phyloP scores from a whole-genome alignment of 257 asterid genomes.

The Fraxinus excelsior region DNA sequence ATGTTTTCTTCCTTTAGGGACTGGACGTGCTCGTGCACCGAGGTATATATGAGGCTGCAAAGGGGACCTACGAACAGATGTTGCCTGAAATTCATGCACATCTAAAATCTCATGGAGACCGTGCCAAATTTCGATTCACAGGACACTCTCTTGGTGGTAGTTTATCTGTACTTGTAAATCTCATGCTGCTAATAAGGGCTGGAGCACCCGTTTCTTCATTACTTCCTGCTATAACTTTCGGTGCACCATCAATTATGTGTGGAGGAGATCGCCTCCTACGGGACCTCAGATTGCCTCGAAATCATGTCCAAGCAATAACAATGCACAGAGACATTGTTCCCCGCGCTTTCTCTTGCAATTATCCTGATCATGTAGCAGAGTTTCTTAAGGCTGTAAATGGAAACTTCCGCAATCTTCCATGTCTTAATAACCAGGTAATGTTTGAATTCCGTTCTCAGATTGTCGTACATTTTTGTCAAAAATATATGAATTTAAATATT shows the following conservation, averaged over 20 bases:
- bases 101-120: slow-evolving; percentile 53
- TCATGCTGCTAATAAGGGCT: slow-evolving; percentile 77
- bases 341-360: slow-evolving; percentile 90
- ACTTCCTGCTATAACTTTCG: slow-evolving; percentile 88
- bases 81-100: slow-evolving; percentile 79
- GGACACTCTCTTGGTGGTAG: slow-evolving; percentile 99
- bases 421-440: slow-evolving; percentile 77
- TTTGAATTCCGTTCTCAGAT: slow-evolving; percentile 22
- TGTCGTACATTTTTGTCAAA: background rate
- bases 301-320: slow-evolving; percentile 70
- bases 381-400: slow-evolving; percentile 88
- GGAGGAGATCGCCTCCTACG: slow-evolving; percentile 82
- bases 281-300: slow-evolving; percentile 66
- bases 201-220: slow-evolving; percentile 67
- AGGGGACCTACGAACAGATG: slow-evolving; percentile 84
- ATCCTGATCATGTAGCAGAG: slow-evolving; percentile 87
- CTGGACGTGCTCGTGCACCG: slow-evolving; percentile 84
- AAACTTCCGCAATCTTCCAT: slow-evolving; percentile 78
- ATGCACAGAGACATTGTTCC: slow-evolving; percentile 98
- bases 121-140: slow-evolving; percentile 77
- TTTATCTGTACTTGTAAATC: slow-evolving; percentile 75
- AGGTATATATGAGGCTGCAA: slow-evolving; percentile 96
- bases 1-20: slow-evolving; percentile 50
- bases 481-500: background rate
- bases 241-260: slow-evolving; percentile 89